Conservation (phyloP, 805 yeast genomes). For the Debaryomyces prosopidis region DNA sequence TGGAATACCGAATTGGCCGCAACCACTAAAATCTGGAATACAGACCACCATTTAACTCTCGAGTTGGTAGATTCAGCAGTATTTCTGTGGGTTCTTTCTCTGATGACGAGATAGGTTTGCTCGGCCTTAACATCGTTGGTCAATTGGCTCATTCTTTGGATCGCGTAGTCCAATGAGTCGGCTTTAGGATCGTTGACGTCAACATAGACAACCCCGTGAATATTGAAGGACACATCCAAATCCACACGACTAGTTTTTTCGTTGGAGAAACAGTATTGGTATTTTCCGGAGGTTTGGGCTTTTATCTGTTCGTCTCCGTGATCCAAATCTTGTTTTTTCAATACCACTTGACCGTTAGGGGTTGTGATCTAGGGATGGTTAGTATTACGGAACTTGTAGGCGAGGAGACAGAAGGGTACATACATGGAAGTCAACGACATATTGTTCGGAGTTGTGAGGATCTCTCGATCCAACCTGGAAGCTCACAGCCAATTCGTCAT, state of each 20-base stretch:
- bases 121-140: conserved; percentile 90
- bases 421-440: conserved; percentile 59
- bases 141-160: conserved; percentile 69
- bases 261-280: conserved; percentile 88
- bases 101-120: conserved; percentile 86
- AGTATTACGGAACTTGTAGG: conserved; percentile 2
- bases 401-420: conserved; percentile 5
- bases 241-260: conserved; percentile 71
- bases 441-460: conserved; percentile 65
- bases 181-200: conserved; percentile 74
- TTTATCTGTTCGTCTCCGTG: conserved; percentile 78
- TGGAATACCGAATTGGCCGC: conserved; percentile 88
- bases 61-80: conserved; percentile 97
- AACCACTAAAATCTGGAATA: conserved; percentile 85
- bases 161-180: conserved; percentile 82
- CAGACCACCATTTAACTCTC: conserved; percentile 97
- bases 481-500: conserved; percentile 83
- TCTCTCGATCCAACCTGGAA: conserved; percentile 95
- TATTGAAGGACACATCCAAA: conserved; percentile 92
- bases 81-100: conserved; percentile 97
- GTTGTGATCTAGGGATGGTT: conserved; percentile 22
- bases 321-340: conserved; percentile 55
- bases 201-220: conserved; percentile 87
- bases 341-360: conserved; percentile 49
- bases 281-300: conserved; percentile 71